These are phyloP conservation scores for Rubia yunnanensis DNA, from an alignment of 257 asterid genomes.

Conservation along the genomic window DNA sequence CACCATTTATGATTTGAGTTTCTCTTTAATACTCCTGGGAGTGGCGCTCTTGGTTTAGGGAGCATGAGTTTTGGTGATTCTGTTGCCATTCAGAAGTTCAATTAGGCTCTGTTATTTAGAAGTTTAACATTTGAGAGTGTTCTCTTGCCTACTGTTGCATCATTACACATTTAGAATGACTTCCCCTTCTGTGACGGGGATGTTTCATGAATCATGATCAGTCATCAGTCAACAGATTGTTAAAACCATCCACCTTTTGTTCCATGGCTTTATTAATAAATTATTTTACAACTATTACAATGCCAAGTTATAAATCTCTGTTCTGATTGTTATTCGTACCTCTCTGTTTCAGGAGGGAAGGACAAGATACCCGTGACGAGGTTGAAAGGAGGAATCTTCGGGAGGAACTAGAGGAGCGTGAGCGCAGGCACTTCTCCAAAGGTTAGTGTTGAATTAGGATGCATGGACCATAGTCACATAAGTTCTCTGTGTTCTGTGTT, in stretches of 20 bases:
- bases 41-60: not conserved
- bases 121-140: not conserved
- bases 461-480: not conserved
- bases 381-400: conserved; percentile 61
- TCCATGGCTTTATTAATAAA: not conserved
- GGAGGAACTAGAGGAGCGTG: conserved; percentile 74
- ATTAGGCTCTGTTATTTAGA: not conserved
- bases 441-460: conserved; percentile 29
- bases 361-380: conserved; percentile 84
- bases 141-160: not conserved
- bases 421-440: conserved; percentile 71
- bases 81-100: not conserved
- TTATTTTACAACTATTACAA: not conserved
- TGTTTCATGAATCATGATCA: not conserved
- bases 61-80: not conserved
- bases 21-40: not conserved
- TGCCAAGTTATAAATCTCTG: not conserved
- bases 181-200: not conserved
- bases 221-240: not conserved
- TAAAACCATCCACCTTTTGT: not conserved
- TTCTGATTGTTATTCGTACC: not conserved
- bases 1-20: not conserved
- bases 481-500: not conserved
- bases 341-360: conserved; percentile 47
- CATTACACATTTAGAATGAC: too few relatives aligned